These are phyloP conservation scores for Candolleomyces eurysporus DNA, from an alignment of 768 basidiomycete genomes.

Conservation along the genomic window DNA sequence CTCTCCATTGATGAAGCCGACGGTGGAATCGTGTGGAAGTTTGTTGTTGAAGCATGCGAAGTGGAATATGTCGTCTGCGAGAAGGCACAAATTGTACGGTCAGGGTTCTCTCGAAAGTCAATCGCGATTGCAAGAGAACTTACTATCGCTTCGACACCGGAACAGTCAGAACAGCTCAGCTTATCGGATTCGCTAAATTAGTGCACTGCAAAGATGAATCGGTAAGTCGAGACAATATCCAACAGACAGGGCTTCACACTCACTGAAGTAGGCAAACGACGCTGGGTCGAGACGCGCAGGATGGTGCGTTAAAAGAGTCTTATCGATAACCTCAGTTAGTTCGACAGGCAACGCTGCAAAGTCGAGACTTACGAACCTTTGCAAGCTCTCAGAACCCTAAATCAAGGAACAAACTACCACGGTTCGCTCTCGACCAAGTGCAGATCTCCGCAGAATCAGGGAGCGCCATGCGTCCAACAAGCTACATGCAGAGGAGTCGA, in stretches of 20 bases:
- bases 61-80: conserved; percentile 74
- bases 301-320: conserved; percentile 69
- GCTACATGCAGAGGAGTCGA: no score
- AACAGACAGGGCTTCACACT: background rate
- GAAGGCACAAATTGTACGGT: no score
- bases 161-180: conserved; percentile 68
- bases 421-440: no score
- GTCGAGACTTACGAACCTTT: no score
- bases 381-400: no score
- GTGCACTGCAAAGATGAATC: conserved; percentile 53
- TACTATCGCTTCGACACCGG: conserved; percentile 74
- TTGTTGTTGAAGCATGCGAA: conserved; percentile 90
- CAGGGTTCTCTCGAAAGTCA: no score
- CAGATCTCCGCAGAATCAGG: no score
- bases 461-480: no score
- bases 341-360: no score
- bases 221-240: conserved; percentile 5
- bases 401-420: no score
- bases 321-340: no score
- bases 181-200: conserved; percentile 90
- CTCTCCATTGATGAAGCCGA: conserved; percentile 82
- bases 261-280: conserved; percentile 42
- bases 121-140: no score
- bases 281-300: conserved; percentile 81
- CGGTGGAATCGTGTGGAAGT: conserved; percentile 75